phyloP scores from a whole-genome alignment of 73 alveolate genomes.

The Paramecium bursaria region DNA sequence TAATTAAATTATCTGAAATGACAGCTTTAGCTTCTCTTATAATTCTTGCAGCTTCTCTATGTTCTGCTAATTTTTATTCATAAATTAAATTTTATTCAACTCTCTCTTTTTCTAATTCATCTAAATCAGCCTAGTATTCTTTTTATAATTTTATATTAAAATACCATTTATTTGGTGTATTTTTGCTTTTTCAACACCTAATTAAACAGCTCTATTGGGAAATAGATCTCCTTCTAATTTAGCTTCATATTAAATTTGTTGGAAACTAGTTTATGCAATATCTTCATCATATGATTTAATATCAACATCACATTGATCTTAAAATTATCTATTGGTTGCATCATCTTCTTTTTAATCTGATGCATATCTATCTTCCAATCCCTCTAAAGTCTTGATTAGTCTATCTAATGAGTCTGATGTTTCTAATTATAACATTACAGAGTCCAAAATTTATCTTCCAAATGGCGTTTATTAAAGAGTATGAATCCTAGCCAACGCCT shows the following conservation, averaged over 20 bases:
- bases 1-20: not conserved
- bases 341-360: constrained; percentile 53
- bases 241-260: constrained; percentile 10
- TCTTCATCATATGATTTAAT: constrained; percentile 30
- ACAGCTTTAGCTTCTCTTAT: constrained; percentile 57
- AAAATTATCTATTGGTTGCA: constrained; percentile 42
- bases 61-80: constrained; percentile 50
- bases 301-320: constrained; percentile 38
- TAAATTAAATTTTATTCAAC: constrained; percentile 21
- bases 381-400: constrained; percentile 12
- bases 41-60: constrained; percentile 37
- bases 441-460: constrained; percentile 23
- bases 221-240: constrained; percentile 53
- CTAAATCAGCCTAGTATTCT: constrained; percentile 7
- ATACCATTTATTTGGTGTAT: constrained; percentile 32
- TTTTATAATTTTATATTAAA: not conserved
- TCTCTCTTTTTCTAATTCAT: constrained; percentile 58
- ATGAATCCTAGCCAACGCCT: constrained; percentile 7
- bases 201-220: constrained; percentile 13
- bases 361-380: constrained; percentile 11
- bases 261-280: constrained; percentile 32
- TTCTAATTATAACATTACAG: constrained; percentile 31
- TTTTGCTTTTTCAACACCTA: constrained; percentile 55
- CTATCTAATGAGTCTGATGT: constrained; percentile 54
- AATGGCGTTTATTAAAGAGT: not conserved